phyloP scores from a whole-genome alignment of 345 rosid genomes.

The Nephelium lappaceum region DNA sequence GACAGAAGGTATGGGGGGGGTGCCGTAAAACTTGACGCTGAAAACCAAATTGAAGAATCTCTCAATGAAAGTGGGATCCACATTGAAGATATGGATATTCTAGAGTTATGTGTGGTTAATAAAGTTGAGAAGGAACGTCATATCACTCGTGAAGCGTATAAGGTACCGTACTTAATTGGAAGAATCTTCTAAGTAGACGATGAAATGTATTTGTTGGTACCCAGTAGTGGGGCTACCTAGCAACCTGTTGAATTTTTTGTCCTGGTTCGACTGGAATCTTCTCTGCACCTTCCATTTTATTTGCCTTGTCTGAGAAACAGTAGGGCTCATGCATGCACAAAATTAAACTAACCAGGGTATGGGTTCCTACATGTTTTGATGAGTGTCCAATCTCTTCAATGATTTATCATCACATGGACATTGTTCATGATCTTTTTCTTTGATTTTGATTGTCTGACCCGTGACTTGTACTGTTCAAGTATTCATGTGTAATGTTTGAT shows the following conservation, averaged over 20 bases:
- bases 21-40: neutral
- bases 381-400: too few species aligned
- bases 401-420: too few species aligned
- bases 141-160: neutral
- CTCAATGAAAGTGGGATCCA: neutral
- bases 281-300: conserved; percentile 13
- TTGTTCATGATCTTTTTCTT: too few species aligned
- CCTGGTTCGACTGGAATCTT: conserved; percentile 17
- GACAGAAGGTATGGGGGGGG: too few species aligned
- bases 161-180: neutral
- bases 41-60: neutral
- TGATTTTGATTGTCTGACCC: too few species aligned
- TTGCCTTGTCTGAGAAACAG: neutral
- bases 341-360: too few species aligned
- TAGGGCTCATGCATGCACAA: neutral
- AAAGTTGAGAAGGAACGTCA: neutral
- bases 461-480: too few species aligned
- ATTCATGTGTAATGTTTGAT: too few species aligned
- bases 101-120: neutral
- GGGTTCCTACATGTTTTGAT: too few species aligned
- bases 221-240: neutral
- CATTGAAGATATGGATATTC: neutral
- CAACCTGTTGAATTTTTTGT: neutral
- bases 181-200: too few species aligned
- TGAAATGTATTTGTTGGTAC: neutral